Percentiles rank a stretch among this genome's conserved stretches.
These are phyloP conservation scores for Naganishia randhawae DNA, from an alignment of 768 basidiomycete genomes.

Conservation along the genomic window DNA sequence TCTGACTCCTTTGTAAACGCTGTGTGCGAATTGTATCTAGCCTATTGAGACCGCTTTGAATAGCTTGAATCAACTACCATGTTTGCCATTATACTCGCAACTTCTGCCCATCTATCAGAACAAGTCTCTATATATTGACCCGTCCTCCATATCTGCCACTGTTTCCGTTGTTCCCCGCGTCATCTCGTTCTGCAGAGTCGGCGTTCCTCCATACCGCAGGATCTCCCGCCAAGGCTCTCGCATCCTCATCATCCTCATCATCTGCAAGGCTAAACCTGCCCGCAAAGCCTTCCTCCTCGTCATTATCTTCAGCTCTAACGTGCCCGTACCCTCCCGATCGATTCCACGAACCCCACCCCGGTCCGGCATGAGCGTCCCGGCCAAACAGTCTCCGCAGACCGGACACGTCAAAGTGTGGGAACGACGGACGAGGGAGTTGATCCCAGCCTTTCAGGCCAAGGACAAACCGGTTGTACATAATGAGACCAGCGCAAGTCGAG, in stretches of 20 bases:
- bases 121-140: slow-evolving; percentile 1
- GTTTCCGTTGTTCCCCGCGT: slow-evolving; percentile 11
- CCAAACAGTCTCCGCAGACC: slow-evolving; percentile 12
- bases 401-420: slow-evolving; percentile 29
- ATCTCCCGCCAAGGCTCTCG: slow-evolving; percentile 40
- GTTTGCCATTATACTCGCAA: neutral
- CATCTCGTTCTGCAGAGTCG: neutral
- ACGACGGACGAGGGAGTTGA: slow-evolving; percentile 59
- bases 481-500: slow-evolving; percentile 51
- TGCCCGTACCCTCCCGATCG: slow-evolving; percentile 38
- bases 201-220: slow-evolving; percentile 44
- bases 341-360: slow-evolving; percentile 35
- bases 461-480: slow-evolving; percentile 72
- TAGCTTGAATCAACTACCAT: too few species aligned
- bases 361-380: neutral
- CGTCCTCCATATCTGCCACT: slow-evolving; percentile 10
- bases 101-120: neutral
- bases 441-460: slow-evolving; percentile 68
- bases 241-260: slow-evolving; percentile 41
- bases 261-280: slow-evolving; percentile 48
- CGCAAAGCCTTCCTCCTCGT: slow-evolving; percentile 47
- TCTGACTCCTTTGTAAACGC: too few species aligned
- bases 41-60: too few species aligned
- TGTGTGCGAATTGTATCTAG: too few species aligned
- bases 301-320: slow-evolving; percentile 43